These are phyloP conservation scores for Bjerkandera adusta DNA, from an alignment of 1,284 basidiomycete genomes.

Conservation along the genomic window DNA sequence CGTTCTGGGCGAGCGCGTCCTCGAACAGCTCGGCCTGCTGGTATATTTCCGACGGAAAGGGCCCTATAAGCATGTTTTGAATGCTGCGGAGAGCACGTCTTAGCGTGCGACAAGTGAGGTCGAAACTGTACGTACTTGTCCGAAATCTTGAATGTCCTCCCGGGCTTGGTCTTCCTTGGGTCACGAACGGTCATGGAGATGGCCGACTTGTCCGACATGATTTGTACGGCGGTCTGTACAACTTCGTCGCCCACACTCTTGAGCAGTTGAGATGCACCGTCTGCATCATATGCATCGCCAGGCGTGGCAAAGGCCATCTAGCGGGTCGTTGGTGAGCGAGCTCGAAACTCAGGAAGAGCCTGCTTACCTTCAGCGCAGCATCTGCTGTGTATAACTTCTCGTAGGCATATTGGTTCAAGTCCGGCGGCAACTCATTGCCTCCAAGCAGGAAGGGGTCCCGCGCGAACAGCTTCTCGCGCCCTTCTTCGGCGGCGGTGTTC, in stretches of 20 bases:
- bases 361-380: constrained; percentile 63
- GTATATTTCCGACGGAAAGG: too few species aligned
- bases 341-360: background rate
- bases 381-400: constrained; percentile 57
- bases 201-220: constrained; percentile 58
- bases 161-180: constrained; percentile 58
- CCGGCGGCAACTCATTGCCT: constrained; percentile 37
- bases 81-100: too few species aligned
- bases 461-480: constrained; percentile 67
- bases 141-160: constrained; percentile 71
- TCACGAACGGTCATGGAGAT: constrained; percentile 66
- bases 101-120: background rate
- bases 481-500: constrained; percentile 67
- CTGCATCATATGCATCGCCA: constrained; percentile 60
- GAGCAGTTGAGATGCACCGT: constrained; percentile 55
- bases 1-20: constrained; percentile 54
- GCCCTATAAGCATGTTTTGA: too few species aligned
- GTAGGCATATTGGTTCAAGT: constrained; percentile 17
- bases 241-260: constrained; percentile 49
- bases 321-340: background rate
- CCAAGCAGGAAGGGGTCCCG: constrained; percentile 54
- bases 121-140: constrained; percentile 42
- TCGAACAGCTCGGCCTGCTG: constrained; percentile 64
- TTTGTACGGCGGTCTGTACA: constrained; percentile 53
- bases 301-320: constrained; percentile 80